A percentile compares a stretch with the other conserved stretches of the same genome.
Evolutionary conservation across 176 grass and related monocot genomes (phyloP).

Genomic region (Avena insularis): DNA sequence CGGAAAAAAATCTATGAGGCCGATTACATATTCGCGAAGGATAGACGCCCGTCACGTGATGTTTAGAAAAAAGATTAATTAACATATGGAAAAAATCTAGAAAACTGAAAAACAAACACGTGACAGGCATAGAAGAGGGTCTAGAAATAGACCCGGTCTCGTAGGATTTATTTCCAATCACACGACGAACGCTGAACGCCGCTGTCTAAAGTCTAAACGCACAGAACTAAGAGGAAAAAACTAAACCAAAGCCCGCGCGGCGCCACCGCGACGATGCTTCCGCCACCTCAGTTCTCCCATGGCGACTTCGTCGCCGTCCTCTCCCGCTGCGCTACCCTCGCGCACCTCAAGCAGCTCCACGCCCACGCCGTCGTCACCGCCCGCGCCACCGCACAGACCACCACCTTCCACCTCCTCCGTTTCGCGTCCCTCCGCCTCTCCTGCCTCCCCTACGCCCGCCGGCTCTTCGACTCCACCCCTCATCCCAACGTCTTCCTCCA

Average conservation of each 20-base stretch:
- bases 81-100: too few relatives aligned
- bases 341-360: constrained; percentile 77
- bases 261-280: constrained; percentile 36
- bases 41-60: too few relatives aligned
- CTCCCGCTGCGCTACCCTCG: constrained; percentile 56
- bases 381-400: constrained; percentile 67
- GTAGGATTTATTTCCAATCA: too few relatives aligned
- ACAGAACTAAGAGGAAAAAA: background rate
- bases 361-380: constrained; percentile 59
- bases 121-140: too few relatives aligned
- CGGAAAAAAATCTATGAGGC: too few relatives aligned
- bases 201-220: background rate
- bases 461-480: constrained; percentile 67
- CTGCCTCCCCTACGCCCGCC: constrained; percentile 67
- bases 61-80: too few relatives aligned
- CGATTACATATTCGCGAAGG: too few relatives aligned
- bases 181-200: background rate
- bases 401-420: constrained; percentile 81
- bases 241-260: constrained; percentile 1
- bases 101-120: too few relatives aligned
- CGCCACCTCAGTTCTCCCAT: constrained; percentile 46
- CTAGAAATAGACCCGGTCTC: too few relatives aligned
- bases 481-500: constrained; percentile 81
- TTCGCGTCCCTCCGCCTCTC: constrained; percentile 66
- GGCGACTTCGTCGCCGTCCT: constrained; percentile 61